phyloP scores from a whole-genome alignment of 2,329 filamentous ascomycete genomes.

The Shiraia bambusicola region DNA sequence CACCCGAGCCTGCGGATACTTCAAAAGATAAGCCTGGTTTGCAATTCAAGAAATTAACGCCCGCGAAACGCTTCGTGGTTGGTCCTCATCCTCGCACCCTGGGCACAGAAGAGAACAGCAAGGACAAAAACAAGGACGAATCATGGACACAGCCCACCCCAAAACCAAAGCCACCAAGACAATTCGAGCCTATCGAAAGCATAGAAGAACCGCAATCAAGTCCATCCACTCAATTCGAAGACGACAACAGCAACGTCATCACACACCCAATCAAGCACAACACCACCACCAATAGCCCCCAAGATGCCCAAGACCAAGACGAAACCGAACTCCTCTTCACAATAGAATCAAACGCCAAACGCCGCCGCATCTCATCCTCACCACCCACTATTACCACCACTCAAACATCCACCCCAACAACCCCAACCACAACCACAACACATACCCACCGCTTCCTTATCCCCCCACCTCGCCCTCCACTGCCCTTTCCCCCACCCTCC shows the following conservation, averaged over 20 bases:
- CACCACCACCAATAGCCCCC: conserved; percentile 2
- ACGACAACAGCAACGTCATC: conserved; percentile 4
- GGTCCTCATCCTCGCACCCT: conserved; percentile 13
- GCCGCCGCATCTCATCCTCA: conserved; percentile 24
- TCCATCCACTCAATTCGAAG: conserved; percentile 9
- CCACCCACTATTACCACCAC: conserved; percentile 9
- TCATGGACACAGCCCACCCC: conserved; percentile 11
- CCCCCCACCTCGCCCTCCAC: conserved; percentile 18
- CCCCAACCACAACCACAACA: conserved; percentile 6
- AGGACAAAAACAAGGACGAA: conserved; percentile 5
- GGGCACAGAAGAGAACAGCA: neutral
- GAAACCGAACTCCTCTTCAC: conserved; percentile 36
- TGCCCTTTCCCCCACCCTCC: conserved; percentile 7
- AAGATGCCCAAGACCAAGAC: conserved; percentile 8
- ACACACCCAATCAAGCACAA: conserved; percentile 19
- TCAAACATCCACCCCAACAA: conserved; percentile 13
- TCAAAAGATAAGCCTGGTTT: neutral
- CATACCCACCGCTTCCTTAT: conserved; percentile 32
- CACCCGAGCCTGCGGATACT: conserved; percentile 1
- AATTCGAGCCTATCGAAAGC: conserved; percentile 34
- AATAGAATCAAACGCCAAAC: conserved; percentile 20
- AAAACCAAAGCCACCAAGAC: conserved; percentile 18
- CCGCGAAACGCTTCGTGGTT: conserved; percentile 39
- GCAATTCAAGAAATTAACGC: conserved; percentile 22
- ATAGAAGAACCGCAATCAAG: conserved; percentile 37